These are phyloP conservation scores for Rhododendron vialii DNA, from an alignment of 148 eudicot genomes.

Conservation along the genomic window DNA sequence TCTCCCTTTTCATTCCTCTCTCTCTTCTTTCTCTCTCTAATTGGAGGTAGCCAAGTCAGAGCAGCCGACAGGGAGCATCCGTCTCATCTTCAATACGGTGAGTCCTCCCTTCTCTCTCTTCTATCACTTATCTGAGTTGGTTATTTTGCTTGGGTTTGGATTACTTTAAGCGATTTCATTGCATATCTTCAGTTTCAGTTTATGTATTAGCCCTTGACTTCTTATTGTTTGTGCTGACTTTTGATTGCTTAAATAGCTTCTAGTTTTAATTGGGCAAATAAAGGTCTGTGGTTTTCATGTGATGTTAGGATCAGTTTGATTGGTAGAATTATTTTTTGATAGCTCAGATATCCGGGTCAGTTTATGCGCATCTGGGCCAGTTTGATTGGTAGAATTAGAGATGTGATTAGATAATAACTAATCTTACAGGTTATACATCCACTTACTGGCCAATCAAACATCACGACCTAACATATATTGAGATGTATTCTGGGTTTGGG, in stretches of 20 bases:
- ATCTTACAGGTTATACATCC: neutral
- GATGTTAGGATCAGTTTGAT: neutral
- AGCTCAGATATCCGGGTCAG: too few species aligned
- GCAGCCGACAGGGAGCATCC: slow-evolving; percentile 17
- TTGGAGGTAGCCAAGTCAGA: slow-evolving; percentile 23
- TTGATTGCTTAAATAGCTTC: slow-evolving; percentile 2
- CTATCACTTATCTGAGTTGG: neutral
- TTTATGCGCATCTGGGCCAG: neutral
- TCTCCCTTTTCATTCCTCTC: neutral
- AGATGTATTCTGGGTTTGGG: slow-evolving; percentile 2
- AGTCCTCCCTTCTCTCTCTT: slow-evolving; percentile 14
- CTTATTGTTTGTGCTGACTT: slow-evolving; percentile 11
- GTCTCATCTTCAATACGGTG: slow-evolving; percentile 37
- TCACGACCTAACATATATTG: neutral
- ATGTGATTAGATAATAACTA: neutral
- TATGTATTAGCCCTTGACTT: neutral
- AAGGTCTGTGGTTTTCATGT: neutral
- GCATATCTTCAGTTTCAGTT: slow-evolving; percentile 1
- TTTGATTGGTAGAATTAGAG: neutral
- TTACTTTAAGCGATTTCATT: neutral
- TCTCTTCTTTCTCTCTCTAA: neutral
- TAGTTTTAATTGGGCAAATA: neutral
- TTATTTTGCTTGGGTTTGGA: neutral
- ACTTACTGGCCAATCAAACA: neutral
- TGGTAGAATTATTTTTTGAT: neutral